Percentiles rank a stretch among this genome's conserved stretches.
These are phyloP conservation scores for Breynia disticha DNA, from an alignment of 441 rosid species.

Conservation along the genomic window DNA sequence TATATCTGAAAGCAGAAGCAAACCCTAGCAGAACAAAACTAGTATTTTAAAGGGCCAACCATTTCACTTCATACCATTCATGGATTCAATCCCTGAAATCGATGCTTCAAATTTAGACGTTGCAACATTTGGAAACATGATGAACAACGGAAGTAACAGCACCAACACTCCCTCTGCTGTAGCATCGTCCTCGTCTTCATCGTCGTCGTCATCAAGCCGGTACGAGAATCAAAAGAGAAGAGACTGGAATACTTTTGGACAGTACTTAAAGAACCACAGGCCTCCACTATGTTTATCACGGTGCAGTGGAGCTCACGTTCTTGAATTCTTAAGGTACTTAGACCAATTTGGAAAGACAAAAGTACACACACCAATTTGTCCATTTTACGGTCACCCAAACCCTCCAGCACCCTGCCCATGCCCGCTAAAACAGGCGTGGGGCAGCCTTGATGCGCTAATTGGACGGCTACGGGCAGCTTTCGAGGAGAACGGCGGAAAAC, in stretches of 20 bases:
- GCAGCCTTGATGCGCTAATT: slow-evolving; percentile 49
- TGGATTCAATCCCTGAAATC: slow-evolving; percentile 21
- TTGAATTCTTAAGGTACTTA: slow-evolving; percentile 46
- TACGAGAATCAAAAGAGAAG: slow-evolving; percentile 61
- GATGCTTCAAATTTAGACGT: slow-evolving; percentile 19
- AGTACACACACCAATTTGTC: slow-evolving; percentile 44
- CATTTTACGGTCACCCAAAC: slow-evolving; percentile 47
- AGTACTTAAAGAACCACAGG: slow-evolving; percentile 43
- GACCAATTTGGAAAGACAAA: slow-evolving; percentile 55
- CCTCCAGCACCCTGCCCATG: slow-evolving; percentile 55
- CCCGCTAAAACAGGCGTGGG: slow-evolving; percentile 60
- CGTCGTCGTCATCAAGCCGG: slow-evolving; percentile 34
- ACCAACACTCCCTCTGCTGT: slow-evolving; percentile 1
- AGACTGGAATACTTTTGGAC: slow-evolving; percentile 53
- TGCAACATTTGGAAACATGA: slow-evolving; percentile 8
- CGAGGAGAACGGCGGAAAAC: slow-evolving; percentile 56
- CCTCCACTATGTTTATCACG: slow-evolving; percentile 40
- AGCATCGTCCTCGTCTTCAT: slow-evolving; percentile 13
- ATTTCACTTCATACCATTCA: not conserved
- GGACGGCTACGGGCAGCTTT: slow-evolving; percentile 59
- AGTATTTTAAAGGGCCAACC: not conserved
- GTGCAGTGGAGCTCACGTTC: slow-evolving; percentile 57
- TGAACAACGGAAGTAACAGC: slow-evolving; percentile 1
- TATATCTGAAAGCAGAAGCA: too few species aligned
- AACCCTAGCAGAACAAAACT: slow-evolving; percentile 14